Base-by-base conservation (phyloP, 192 early-diverging fungal species). In the Coemansia sp. region DNA sequence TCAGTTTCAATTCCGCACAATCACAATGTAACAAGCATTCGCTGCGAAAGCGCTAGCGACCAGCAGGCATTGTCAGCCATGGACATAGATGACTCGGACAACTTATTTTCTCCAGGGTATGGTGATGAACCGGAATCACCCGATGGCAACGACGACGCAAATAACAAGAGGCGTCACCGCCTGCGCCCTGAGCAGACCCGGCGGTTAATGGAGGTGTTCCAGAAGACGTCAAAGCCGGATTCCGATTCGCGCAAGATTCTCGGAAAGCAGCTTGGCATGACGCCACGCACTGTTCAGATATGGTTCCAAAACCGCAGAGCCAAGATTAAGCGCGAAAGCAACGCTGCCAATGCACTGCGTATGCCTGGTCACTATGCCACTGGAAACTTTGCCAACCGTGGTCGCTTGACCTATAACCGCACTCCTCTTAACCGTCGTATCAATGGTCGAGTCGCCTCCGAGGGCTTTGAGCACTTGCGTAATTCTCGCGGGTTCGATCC, bases 261-360 rank as follows among this genome's bases (percentile, higher is more conserved):
- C 19, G 87, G 87, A 10, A 68, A 81, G 45, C 60, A 87, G 64
- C 61, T 90, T 33, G 83, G 79, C 17, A 85, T 92, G 81, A 82
- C 84, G 22, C 82, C 89, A 1, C 77, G 89, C 38, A 86, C 83
- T 1, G 83, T 92, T 21, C 90, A 92, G 61, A 86, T 92, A 22
- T 92, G 90, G 92, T 93, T 93, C 74, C 91, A 93, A 62, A 93
- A 93, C 66, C 85, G 91, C 17, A 81, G 93, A 34, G 93, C 93
- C 30, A 95, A 95, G 70, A 81, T 86, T 43, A 92, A 92, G 72
- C 79, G 85, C 34, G 86, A 92, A 55, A 74, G 69, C 62, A 48
- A 42, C 30, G 49, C 66, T 0, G 15, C 63, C 3, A 53, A 49
- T 27, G 22, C 62, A 14, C 52, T 63, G 42, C 42, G 53, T 5